Conservation (phyloP, 106 monocot species). For the Platanthera zijinensis region DNA sequence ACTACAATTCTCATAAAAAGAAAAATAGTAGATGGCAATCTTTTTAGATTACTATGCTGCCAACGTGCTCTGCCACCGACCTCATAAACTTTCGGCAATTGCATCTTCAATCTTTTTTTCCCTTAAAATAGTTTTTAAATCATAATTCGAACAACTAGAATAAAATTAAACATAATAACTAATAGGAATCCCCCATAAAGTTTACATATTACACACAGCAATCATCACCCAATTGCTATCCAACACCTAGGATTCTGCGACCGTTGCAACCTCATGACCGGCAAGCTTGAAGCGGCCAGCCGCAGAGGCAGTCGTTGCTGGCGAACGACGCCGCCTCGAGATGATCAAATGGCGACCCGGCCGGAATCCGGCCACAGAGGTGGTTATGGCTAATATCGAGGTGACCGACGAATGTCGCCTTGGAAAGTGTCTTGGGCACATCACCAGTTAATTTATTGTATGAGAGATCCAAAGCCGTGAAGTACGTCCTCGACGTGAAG, state of each 20-base stretch:
- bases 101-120: no score
- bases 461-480: slow-evolving; percentile 62
- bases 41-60: no score
- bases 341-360: slow-evolving; percentile 56
- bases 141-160: no score
- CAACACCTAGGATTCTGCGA: not conserved
- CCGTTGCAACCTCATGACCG: not conserved
- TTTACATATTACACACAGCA: not conserved
- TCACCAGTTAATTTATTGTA: slow-evolving; percentile 42
- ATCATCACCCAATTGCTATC: not conserved
- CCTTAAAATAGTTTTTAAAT: no score
- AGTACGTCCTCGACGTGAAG: slow-evolving; percentile 53
- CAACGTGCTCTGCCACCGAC: no score
- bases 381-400: slow-evolving; percentile 85
- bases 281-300: slow-evolving; percentile 39
- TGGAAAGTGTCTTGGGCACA: slow-evolving; percentile 46
- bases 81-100: no score
- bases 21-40: no score
- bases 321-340: slow-evolving; percentile 61
- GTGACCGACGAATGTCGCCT: slow-evolving; percentile 63
- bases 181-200: not conserved
- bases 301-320: slow-evolving; percentile 79
- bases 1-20: no score
- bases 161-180: not conserved
- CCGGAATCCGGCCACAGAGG: slow-evolving; percentile 71